phyloP scores from a whole-genome alignment of 73 alveolate species.

The Diophrys sp. region DNA sequence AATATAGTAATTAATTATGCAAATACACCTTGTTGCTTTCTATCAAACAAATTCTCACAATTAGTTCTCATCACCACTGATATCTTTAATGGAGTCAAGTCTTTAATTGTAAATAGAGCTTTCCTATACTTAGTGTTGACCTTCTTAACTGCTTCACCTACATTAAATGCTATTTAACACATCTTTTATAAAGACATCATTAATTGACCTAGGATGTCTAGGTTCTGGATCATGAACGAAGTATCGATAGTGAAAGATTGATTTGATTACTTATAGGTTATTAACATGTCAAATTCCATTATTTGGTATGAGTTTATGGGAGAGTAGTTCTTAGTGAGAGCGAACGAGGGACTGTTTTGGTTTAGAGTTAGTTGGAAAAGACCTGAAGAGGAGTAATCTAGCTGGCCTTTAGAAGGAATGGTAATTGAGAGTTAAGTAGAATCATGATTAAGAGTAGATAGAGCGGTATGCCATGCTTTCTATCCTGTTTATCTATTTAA shows the following conservation, averaged over 20 bases:
- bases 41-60: not conserved
- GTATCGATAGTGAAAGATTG: not conserved
- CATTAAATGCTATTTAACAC: not conserved
- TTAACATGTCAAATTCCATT: not conserved
- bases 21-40: too few relatives aligned
- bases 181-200: too few relatives aligned
- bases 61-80: not conserved
- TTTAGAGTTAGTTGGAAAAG: not conserved
- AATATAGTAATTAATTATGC: too few relatives aligned
- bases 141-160: not conserved
- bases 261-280: not conserved
- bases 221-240: not conserved
- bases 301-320: not conserved
- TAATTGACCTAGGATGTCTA: not conserved
- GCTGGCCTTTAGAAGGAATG: not conserved
- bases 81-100: not conserved
- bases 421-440: not conserved
- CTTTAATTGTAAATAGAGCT: not conserved
- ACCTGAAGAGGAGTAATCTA: too few relatives aligned
- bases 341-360: not conserved
- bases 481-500: not conserved
- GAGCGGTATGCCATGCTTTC: not conserved
- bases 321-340: not conserved
- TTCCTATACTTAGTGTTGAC: not conserved
- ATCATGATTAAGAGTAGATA: not conserved